Evolutionary conservation across 2,329 filamentous ascomycete species (phyloP).

Genomic region (Anisogramma anomala): DNA sequence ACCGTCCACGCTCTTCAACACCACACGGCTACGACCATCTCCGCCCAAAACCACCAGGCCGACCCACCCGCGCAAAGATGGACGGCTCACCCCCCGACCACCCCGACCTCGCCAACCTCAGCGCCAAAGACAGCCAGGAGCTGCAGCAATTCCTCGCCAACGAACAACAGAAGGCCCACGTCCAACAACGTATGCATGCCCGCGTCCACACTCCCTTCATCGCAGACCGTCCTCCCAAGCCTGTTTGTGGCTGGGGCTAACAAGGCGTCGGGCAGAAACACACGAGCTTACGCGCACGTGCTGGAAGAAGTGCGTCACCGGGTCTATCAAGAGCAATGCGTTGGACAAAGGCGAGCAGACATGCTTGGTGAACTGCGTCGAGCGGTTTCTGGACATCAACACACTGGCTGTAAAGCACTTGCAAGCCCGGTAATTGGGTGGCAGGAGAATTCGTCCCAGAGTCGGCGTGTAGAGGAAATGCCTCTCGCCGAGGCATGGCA

Average conservation of each 20-base stretch:
- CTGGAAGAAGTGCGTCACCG: constrained; percentile 87
- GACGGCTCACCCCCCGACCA: constrained; percentile 28
- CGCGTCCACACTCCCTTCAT: background rate
- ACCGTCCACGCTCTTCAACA: too few species aligned
- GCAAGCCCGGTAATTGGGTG: constrained; percentile 37
- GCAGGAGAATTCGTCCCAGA: background rate
- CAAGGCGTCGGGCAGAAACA: constrained; percentile 34
- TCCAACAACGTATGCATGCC: constrained; percentile 43
- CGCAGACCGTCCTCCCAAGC: too few species aligned
- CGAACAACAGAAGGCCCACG: constrained; percentile 71
- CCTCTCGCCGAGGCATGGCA: background rate
- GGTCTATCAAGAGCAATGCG: constrained; percentile 56
- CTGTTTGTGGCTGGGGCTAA: too few species aligned
- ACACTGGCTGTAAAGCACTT: constrained; percentile 75
- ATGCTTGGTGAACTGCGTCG: constrained; percentile 86
- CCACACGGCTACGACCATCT: too few species aligned
- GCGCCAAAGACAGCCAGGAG: constrained; percentile 72
- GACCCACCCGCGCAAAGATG: too few species aligned
- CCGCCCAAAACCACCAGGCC: too few species aligned
- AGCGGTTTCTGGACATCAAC: constrained; percentile 86
- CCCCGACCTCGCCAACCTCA: constrained; percentile 62
- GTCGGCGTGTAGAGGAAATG: background rate
- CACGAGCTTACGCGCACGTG: constrained; percentile 59
- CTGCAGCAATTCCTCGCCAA: constrained; percentile 75
- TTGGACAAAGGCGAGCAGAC: constrained; percentile 68